Conservation (phyloP, 148 eudicot species). For the Silene uniflora region DNA sequence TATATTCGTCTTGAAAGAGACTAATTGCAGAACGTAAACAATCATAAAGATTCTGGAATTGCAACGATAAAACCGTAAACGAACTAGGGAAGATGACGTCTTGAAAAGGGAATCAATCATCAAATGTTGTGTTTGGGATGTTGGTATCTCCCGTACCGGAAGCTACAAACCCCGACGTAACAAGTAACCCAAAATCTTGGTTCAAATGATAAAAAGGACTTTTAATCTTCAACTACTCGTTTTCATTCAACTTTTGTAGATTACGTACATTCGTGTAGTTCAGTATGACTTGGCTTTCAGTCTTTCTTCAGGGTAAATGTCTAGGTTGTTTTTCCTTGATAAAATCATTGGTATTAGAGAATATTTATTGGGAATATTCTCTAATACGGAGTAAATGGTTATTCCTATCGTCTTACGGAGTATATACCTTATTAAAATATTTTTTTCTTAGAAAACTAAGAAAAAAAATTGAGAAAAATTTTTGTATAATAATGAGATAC, state of each 20-base stretch:
- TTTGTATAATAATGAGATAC: no score
- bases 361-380: no score
- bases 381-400: no score
- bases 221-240: background rate
- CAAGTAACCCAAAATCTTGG: slow-evolving; percentile 2
- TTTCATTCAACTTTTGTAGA: slow-evolving; percentile 6
- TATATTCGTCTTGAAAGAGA: no score
- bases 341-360: no score
- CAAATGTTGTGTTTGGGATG: background rate
- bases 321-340: no score
- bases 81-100: background rate
- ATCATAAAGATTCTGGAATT: background rate
- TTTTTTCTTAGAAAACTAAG: no score
- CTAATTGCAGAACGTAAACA: no score
- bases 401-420: no score
- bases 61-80: slow-evolving; percentile 12
- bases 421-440: no score
- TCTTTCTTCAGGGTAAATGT: slow-evolving; percentile 11
- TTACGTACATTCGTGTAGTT: background rate
- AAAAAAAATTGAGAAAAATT: no score
- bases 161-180: slow-evolving; percentile 20
- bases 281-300: slow-evolving; percentile 21
- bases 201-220: slow-evolving; percentile 10
- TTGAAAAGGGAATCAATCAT: background rate
- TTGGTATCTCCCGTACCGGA: slow-evolving; percentile 16